Conservation (phyloP, 345 rosid genomes). For the Gynandropsis gynandra region DNA sequence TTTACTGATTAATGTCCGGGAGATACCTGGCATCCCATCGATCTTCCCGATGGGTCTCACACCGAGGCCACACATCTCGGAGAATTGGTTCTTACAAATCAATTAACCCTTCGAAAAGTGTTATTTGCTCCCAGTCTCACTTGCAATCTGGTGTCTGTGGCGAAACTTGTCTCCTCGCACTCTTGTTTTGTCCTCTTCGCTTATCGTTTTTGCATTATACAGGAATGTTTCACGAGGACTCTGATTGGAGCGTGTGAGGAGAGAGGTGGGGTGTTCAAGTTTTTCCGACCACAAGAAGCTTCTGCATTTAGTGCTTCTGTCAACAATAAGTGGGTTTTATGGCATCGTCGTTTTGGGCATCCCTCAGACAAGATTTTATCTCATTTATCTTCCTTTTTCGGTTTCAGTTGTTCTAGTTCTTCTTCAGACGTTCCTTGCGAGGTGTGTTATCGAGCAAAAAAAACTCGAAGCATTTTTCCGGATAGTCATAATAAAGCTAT, state of each 20-base stretch:
- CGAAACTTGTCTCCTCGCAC: neutral
- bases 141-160: neutral
- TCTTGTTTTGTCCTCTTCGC: too few species aligned
- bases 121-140: too few species aligned
- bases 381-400: neutral
- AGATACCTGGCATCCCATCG: too few species aligned
- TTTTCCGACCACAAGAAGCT: neutral
- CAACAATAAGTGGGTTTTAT: neutral
- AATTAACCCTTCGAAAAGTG: too few species aligned
- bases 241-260: too few species aligned
- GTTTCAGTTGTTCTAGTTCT: neutral
- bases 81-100: too few species aligned
- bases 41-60: too few species aligned
- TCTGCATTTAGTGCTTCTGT: too few species aligned
- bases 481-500: neutral
- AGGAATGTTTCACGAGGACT: too few species aligned
- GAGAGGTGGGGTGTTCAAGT: neutral
- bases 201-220: too few species aligned
- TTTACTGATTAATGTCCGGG: too few species aligned
- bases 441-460: neutral
- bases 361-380: neutral
- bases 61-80: too few species aligned
- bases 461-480: neutral
- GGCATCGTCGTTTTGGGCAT: neutral
- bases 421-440: neutral